Evolutionary conservation across 306 rosid genomes (phyloP).

Genomic region (Hippophae gyantsensis): DNA sequence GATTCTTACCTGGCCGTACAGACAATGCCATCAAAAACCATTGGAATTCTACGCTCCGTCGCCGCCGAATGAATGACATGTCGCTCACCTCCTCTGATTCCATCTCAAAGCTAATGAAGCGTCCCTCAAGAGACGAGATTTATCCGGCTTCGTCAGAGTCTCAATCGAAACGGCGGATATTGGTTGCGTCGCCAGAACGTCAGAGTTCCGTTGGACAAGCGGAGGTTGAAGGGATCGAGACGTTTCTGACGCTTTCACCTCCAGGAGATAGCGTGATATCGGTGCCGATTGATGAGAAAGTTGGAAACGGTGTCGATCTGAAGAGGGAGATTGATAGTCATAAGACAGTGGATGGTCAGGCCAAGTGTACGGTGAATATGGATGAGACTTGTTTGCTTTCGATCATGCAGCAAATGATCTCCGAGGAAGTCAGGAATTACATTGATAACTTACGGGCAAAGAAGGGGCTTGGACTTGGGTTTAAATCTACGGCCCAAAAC

Average conservation of each 20-base stretch:
- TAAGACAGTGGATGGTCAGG: constrained; percentile 1
- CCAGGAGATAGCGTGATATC: constrained; percentile 20
- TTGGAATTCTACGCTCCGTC: constrained; percentile 86
- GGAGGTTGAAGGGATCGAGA: constrained; percentile 19
- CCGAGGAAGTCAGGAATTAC: constrained; percentile 60
- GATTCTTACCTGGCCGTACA: constrained; percentile 75
- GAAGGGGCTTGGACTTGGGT: constrained; percentile 13
- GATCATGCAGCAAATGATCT: constrained; percentile 52
- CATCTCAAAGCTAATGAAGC: constrained; percentile 4
- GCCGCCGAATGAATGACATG: not conserved
- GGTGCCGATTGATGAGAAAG: constrained; percentile 2
- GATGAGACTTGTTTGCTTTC: constrained; percentile 29
- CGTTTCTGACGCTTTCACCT: constrained; percentile 47
- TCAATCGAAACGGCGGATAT: constrained; percentile 30
- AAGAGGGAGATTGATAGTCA: constrained; percentile 8
- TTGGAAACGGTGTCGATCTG: constrained; percentile 13
- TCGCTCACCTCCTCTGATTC: constrained; percentile 18
- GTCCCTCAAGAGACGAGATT: not conserved
- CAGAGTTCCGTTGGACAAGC: constrained; percentile 8
- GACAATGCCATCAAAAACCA: constrained; percentile 92
- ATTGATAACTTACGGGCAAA: constrained; percentile 29
- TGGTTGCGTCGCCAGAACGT: constrained; percentile 19
- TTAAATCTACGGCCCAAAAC: not conserved
- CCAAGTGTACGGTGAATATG: constrained; percentile 2
- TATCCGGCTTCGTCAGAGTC: not conserved